Evolutionary conservation across 257 asterid genomes (phyloP), one percentile per base, ranked within the genome.

Genomic region (Pogostemon cablin): DNA sequence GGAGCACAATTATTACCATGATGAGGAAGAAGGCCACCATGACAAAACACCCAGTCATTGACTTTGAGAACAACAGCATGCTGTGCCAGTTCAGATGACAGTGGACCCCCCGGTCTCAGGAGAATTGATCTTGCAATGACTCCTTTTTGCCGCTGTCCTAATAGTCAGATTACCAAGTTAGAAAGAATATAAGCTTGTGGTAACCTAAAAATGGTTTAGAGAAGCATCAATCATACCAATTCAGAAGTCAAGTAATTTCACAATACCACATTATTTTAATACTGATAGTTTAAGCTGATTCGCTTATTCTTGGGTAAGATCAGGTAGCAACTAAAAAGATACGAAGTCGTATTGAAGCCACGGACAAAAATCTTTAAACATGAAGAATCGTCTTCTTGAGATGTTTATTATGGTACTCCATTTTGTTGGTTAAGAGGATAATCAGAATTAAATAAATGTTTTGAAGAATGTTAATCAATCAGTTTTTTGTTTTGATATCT

Each of bases 71-170:
- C 90, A 79, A 93, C 96, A 37, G 96, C 78, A 62, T 89, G 90
- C 1, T 76, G 83, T 62, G 96, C 96, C 82, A 93, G 75, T 80
- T 88, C 97, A 74, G 86, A 81, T 61, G 98, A 95, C 86, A 93
- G 74, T 20, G 91, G 92, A 67, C 98, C 98, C 46, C 98, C 98
- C 4, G 92, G 93, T 81, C 90, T 90, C 42, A 91, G 86, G 72
- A 93, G 95, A 74, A 87, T 74, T 56, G 98, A 89, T 80, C 98
- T 87, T 61, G 98, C 93, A 71, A 87, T 87, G 48, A 90, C 86
- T 67, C 98, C 98, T 79, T 89, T 93, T 64, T 91, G 98, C 69
- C 91, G 79, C 98, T 93, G 98, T 87, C 97, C 96, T 93, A 93
- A 87, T 90, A 81, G 73, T 78, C 79, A 75, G 78, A 83, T 71